Conservation (phyloP, 2,329 filamentous ascomycete species). For the Colletotrichum tabaci region DNA sequence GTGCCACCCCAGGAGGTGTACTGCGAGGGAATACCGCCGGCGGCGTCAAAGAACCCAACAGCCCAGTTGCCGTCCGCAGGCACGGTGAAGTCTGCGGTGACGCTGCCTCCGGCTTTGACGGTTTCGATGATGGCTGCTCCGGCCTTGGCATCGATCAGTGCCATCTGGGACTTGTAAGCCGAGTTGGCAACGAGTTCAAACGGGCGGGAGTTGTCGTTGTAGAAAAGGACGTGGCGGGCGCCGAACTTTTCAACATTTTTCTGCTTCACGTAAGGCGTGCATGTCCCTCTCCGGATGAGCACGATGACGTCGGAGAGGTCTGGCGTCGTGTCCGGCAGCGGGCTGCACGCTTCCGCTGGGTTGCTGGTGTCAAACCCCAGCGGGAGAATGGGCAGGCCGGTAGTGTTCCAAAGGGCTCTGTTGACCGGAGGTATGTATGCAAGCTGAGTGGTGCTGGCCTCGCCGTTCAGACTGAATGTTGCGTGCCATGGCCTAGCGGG, state of each 20-base stretch:
- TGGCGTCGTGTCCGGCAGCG: constrained; percentile 45
- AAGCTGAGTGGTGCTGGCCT: constrained; percentile 46
- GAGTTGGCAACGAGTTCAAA: constrained; percentile 34
- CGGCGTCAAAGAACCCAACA: constrained; percentile 44
- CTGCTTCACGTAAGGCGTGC: constrained; percentile 50
- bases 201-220: constrained; percentile 45
- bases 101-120: constrained; percentile 42
- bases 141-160: constrained; percentile 45
- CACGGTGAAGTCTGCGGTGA: constrained; percentile 38
- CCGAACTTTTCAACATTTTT: constrained; percentile 47
- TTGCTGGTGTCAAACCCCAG: constrained; percentile 47
- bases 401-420: constrained; percentile 49
- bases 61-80: constrained; percentile 29
- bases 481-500: constrained; percentile 49
- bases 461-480: constrained; percentile 48
- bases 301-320: constrained; percentile 46
- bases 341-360: constrained; percentile 46
- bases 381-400: constrained; percentile 49
- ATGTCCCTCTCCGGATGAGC: constrained; percentile 52
- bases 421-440: constrained; percentile 53
- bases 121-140: constrained; percentile 48
- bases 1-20: constrained; percentile 61
- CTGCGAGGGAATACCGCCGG: constrained; percentile 54
- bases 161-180: constrained; percentile 42
- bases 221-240: constrained; percentile 49